Evolutionary conservation across 2,329 filamentous ascomycete species (phyloP), one percentile per base, ranked within the genome.

Genomic region (Penicillium sp.): DNA sequence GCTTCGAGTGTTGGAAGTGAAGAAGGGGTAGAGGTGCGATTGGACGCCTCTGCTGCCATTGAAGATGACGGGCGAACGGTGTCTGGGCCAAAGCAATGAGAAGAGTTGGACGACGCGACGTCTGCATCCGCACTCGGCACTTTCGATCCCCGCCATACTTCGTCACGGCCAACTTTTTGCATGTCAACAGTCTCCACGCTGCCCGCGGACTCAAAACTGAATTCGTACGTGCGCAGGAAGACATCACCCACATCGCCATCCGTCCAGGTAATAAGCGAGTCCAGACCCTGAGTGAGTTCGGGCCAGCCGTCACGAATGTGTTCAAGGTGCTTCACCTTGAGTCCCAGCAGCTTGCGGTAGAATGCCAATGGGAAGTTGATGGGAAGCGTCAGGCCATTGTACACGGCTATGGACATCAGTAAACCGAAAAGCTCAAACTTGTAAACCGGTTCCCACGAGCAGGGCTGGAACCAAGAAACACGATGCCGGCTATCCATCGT

Each of bases 291-390:
- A 1, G 88, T 87, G 3, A 97, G 83, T 17, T 90, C 88, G 1
- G 92, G 91, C 94, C 94, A 98, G 4, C 92, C 93, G 70, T 97
- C 93, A 2, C 84, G 82, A 64, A 98, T 92, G 73, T 93, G 89
- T 51, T 92, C 86, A 1, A 95, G 80, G 60, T 89, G 85, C 37
- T 86, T 87, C 17, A 91, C 87, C 9, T 88, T 87, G 61, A 89
- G 82, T 9, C 86, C 87, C 0, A 96, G 82, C 0, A 98, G 83
- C 68, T 91, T 91, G 57, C 88, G 85, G 78, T 99, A 99, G 3
- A 99, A 84, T 0, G 89, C 91, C 60, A 87, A 85, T 0, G 95
- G 95, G 63, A 99, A 95, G 1, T 90, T 96, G 45, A 98, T 85
- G 0, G 95, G 95, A 0, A 99, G 82, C 0, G 93, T 97, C 26